Evolutionary conservation across 495 filamentous ascomycete species (phyloP).

Genomic region (Penicillium macrosclerotiorum): DNA sequence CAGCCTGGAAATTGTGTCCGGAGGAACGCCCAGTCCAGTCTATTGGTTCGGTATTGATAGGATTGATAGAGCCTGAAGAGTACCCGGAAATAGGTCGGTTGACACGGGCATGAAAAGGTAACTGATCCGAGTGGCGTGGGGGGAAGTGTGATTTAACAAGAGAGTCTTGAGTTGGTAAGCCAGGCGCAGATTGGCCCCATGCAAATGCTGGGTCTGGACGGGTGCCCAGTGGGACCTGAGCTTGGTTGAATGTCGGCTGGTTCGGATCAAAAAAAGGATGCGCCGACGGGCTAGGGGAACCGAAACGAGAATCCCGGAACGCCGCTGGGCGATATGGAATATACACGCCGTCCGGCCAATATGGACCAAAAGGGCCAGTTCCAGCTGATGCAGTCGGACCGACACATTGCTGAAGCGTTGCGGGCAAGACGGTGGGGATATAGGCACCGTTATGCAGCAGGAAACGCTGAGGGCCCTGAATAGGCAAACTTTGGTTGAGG

Average conservation of each 20-base stretch:
- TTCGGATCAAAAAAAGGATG: conserved; percentile 30
- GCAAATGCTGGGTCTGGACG: conserved; percentile 24
- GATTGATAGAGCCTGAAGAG: conserved; percentile 11
- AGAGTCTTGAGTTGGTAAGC: conserved; percentile 24
- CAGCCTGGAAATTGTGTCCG: conserved; percentile 21
- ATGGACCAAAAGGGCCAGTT: conserved; percentile 67
- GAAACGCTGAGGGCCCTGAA: conserved; percentile 36
- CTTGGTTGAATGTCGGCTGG: conserved; percentile 27
- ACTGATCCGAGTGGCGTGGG: conserved; percentile 42
- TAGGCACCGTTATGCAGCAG: conserved; percentile 48
- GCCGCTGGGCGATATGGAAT: conserved; percentile 73
- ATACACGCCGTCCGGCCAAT: conserved; percentile 75
- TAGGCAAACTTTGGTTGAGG: conserved; percentile 46
- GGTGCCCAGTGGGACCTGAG: conserved; percentile 22
- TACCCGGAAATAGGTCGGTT: conserved; percentile 13
- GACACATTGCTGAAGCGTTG: conserved; percentile 65
- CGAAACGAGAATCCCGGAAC: conserved; percentile 57
- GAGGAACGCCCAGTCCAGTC: conserved; percentile 28
- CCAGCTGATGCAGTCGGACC: conserved; percentile 74
- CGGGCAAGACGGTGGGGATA: conserved; percentile 67
- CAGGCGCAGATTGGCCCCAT: conserved; percentile 34
- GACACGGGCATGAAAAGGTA: conserved; percentile 38
- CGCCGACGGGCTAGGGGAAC: conserved; percentile 20
- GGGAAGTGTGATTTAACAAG: conserved; percentile 40
- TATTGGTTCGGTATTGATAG: conserved; percentile 11